phyloP scores from a whole-genome alignment of 441 rosid species.

The Biscutella laevigata region DNA sequence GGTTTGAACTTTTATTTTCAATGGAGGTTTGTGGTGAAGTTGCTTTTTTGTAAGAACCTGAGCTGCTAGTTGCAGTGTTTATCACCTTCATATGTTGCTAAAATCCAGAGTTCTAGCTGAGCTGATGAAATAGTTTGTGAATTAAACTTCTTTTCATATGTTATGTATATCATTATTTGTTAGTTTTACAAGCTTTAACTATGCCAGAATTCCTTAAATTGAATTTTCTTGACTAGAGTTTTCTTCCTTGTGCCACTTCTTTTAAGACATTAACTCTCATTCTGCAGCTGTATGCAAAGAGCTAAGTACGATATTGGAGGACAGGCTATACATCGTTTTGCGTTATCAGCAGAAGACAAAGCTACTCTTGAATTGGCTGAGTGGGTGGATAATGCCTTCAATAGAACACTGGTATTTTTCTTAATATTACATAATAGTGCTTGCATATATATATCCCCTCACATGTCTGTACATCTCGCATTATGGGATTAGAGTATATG shows the following conservation, averaged over 20 bases:
- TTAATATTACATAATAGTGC: constrained; percentile 12
- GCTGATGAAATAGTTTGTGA: background rate
- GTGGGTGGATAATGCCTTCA: constrained; percentile 88
- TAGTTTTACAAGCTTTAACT: background rate
- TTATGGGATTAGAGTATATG: background rate
- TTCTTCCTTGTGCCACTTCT: constrained; percentile 1
- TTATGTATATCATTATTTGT: constrained; percentile 2
- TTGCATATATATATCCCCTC: background rate
- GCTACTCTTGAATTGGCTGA: constrained; percentile 97
- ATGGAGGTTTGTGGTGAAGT: constrained; percentile 1
- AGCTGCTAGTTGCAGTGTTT: background rate
- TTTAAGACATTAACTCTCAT: constrained; percentile 15
- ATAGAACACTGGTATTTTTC: constrained; percentile 61
- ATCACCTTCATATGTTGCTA: background rate
- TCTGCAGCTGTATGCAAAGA: constrained; percentile 90
- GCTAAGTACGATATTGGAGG: constrained; percentile 95
- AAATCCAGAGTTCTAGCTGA: background rate
- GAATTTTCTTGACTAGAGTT: background rate
- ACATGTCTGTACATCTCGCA: background rate
- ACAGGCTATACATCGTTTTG: constrained; percentile 92
- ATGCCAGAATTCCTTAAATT: constrained; percentile 5
- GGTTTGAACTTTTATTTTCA: background rate
- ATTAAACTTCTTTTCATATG: background rate
- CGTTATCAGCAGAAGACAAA: constrained; percentile 93
- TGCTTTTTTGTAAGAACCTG: constrained; percentile 1